These are phyloP conservation scores for Penicillium sp. DNA, from an alignment of 2,329 filamentous ascomycete species.

Conservation along the genomic window DNA sequence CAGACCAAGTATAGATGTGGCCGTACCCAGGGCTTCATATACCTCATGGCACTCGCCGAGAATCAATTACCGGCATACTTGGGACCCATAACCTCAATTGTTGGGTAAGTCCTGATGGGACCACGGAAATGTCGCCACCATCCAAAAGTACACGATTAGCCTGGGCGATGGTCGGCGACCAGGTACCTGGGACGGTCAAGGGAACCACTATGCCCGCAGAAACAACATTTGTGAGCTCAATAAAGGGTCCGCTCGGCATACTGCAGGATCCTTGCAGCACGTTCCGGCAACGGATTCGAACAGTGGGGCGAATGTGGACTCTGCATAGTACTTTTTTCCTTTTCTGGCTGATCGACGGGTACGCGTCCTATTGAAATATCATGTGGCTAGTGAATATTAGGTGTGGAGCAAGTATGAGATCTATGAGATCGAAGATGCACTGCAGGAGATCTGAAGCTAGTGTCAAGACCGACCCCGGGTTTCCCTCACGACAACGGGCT, in stretches of 20 bases:
- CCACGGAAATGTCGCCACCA: conserved; percentile 14
- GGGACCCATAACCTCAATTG: conserved; percentile 8
- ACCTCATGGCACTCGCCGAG: conserved; percentile 9
- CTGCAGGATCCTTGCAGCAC: conserved; percentile 20
- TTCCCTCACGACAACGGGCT: conserved; percentile 1
- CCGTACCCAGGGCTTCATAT: conserved; percentile 16
- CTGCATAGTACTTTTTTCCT: background rate
- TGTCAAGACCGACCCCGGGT: conserved; percentile 12
- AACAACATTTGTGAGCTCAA: conserved; percentile 11
- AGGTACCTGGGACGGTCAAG: conserved; percentile 13
- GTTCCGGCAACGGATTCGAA: conserved; percentile 12
- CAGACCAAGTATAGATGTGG: conserved; percentile 1
- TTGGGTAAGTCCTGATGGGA: conserved; percentile 4
- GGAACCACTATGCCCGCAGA: conserved; percentile 7
- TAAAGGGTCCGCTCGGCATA: conserved; percentile 3
- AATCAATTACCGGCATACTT: conserved; percentile 4
- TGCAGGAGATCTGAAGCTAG: conserved; percentile 20
- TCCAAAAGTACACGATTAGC: conserved; percentile 16
- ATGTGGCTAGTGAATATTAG: background rate
- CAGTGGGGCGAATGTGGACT: conserved; percentile 6
- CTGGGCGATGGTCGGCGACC: conserved; percentile 10
- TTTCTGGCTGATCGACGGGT: conserved; percentile 1
- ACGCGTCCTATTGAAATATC: background rate
- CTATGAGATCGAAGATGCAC: conserved; percentile 14
- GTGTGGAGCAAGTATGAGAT: conserved; percentile 10